Conservation (phyloP, 805 yeast species). For the Cyberlindnera maclurae region DNA sequence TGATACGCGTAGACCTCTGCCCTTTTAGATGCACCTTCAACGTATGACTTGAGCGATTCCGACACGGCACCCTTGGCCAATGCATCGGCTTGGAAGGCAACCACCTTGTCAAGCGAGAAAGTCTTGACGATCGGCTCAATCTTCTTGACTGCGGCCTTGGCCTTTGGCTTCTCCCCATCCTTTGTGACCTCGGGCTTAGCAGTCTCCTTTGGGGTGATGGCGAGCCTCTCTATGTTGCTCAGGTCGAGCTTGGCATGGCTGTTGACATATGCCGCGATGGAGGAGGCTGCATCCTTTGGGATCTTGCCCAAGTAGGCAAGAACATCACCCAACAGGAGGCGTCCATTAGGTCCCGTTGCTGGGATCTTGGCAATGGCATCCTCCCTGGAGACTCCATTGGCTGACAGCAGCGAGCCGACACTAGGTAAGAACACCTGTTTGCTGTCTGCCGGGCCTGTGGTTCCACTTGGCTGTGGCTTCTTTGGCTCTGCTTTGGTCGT, state of each 20-base stretch:
- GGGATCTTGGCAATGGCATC: slow-evolving; percentile 67
- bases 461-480: slow-evolving; percentile 13
- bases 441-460: slow-evolving; percentile 46
- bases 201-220: slow-evolving; percentile 21
- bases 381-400: slow-evolving; percentile 53
- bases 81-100: slow-evolving; percentile 22
- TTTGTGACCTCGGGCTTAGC: slow-evolving; percentile 2
- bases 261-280: slow-evolving; percentile 50
- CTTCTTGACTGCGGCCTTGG: slow-evolving; percentile 17
- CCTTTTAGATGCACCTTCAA: slow-evolving; percentile 37
- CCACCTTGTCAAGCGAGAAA: slow-evolving; percentile 25
- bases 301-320: slow-evolving; percentile 76
- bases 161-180: slow-evolving; percentile 11
- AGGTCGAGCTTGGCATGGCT: slow-evolving; percentile 61
- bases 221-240: slow-evolving; percentile 46
- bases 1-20: slow-evolving; percentile 40
- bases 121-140: slow-evolving; percentile 30
- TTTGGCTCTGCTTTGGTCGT: slow-evolving; percentile 12
- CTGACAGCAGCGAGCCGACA: slow-evolving; percentile 57
- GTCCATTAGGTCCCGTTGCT: slow-evolving; percentile 87
- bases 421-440: slow-evolving; percentile 71
- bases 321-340: slow-evolving; percentile 86
- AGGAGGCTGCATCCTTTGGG: slow-evolving; percentile 42
- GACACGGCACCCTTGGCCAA: slow-evolving; percentile 19
- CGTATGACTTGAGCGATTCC: slow-evolving; percentile 23